These are phyloP conservation scores for Lactarius hengduanensis DNA, from an alignment of 768 basidiomycete genomes.

Conservation along the genomic window DNA sequence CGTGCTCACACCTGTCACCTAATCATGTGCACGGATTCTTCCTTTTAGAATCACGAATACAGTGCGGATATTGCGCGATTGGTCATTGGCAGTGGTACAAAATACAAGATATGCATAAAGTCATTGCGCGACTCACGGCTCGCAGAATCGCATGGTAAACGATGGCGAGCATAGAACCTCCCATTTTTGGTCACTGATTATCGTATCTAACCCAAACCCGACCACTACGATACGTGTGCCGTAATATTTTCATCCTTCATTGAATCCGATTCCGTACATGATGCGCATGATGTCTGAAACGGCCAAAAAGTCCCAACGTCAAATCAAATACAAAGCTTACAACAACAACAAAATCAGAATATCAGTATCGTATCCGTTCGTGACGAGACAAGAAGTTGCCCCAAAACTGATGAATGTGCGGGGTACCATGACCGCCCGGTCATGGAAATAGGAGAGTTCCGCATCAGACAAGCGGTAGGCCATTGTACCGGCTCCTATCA, in stretches of 20 bases:
- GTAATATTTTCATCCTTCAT: neutral
- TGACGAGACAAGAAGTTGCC: constrained; percentile 19
- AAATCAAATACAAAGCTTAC: neutral
- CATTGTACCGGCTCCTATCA: neutral
- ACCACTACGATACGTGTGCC: neutral
- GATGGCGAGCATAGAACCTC: neutral
- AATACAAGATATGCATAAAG: neutral
- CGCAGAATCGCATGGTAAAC: neutral
- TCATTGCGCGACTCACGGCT: neutral
- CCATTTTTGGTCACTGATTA: neutral
- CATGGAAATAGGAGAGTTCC: neutral
- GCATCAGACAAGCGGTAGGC: constrained; percentile 16
- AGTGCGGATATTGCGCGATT: neutral
- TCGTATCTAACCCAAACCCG: neutral
- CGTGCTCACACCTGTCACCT: neutral
- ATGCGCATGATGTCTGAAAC: neutral
- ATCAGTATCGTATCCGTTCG: constrained; percentile 1
- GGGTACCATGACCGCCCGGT: neutral
- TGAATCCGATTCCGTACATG: neutral
- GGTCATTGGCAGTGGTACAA: neutral
- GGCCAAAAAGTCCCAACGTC: neutral
- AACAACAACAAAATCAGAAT: neutral
- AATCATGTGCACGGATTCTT: neutral
- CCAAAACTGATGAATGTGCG: neutral
- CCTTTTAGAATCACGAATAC: neutral